Percentiles rank a stretch among this genome's conserved stretches.
Evolutionary conservation across 768 basidiomycete species (phyloP).

Genomic region (Rhizopogon vesiculosus): DNA sequence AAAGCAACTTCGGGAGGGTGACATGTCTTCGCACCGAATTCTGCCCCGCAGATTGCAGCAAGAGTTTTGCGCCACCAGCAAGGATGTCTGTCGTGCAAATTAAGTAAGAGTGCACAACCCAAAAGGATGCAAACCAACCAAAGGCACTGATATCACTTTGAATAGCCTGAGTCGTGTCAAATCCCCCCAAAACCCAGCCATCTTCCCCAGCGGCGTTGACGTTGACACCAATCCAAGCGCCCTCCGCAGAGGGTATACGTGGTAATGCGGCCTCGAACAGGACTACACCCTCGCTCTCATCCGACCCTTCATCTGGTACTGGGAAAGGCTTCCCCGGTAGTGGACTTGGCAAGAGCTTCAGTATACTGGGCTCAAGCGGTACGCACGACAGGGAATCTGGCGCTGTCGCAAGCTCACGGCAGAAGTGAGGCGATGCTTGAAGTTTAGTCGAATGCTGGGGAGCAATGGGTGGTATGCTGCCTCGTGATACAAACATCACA

Average conservation of each 20-base stretch:
- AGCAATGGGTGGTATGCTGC: constrained; percentile 44
- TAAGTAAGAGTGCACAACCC: constrained; percentile 7
- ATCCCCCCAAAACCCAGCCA: constrained; percentile 61
- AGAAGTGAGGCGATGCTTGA: constrained; percentile 43
- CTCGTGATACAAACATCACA: constrained; percentile 57
- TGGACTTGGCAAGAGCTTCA: constrained; percentile 65
- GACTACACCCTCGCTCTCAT: constrained; percentile 72
- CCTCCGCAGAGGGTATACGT: constrained; percentile 4
- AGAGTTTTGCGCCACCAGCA: constrained; percentile 29
- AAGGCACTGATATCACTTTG: constrained; percentile 30
- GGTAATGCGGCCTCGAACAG: constrained; percentile 52
- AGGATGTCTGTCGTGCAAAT: constrained; percentile 33
- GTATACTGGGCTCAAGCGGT: constrained; percentile 36
- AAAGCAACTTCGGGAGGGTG: constrained; percentile 50
- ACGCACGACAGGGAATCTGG: constrained; percentile 28
- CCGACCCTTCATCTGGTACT: constrained; percentile 59
- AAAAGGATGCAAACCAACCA: constrained; percentile 31
- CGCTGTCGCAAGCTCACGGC: constrained; percentile 20
- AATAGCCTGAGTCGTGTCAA: constrained; percentile 32
- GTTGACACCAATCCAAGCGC: constrained; percentile 48
- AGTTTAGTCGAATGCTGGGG: constrained; percentile 46
- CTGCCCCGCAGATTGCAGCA: constrained; percentile 21
- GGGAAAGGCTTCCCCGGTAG: constrained; percentile 53
- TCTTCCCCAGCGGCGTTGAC: constrained; percentile 45
- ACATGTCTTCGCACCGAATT: constrained; percentile 39